Evolutionary conservation across 768 basidiomycete genomes (phyloP).

Genomic region (Melanogaster broomeanus): DNA sequence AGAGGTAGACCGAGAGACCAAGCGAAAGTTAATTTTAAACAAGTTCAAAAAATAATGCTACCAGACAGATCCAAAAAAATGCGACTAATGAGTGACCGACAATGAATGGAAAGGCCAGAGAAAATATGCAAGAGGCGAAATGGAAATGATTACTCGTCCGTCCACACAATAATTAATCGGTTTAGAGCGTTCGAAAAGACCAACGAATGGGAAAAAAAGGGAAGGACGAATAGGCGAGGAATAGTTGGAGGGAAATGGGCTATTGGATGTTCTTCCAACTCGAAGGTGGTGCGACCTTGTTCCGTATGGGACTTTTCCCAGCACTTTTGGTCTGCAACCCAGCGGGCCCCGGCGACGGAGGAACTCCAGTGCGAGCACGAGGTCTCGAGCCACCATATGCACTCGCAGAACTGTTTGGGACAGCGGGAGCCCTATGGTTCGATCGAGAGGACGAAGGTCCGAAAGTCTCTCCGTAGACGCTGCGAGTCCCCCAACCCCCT

Average conservation of each 20-base stretch:
- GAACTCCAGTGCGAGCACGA: constrained; percentile 35
- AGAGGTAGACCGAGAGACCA: background rate
- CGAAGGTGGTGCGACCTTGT: constrained; percentile 53
- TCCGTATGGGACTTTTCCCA: constrained; percentile 24
- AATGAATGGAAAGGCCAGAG: background rate
- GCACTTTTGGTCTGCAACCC: constrained; percentile 8
- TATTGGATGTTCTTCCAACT: constrained; percentile 52
- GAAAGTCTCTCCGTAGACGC: constrained; percentile 71
- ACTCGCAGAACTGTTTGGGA: constrained; percentile 16
- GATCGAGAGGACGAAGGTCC: constrained; percentile 37
- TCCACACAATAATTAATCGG: background rate
- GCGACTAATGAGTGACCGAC: constrained; percentile 6
- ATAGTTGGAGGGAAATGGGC: background rate
- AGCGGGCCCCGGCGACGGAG: constrained; percentile 20
- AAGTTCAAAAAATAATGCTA: background rate
- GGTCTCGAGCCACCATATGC: constrained; percentile 26
- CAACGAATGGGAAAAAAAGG: background rate
- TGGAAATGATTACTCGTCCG: background rate
- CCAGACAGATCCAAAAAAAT: constrained; percentile 10
- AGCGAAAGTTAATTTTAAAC: background rate
- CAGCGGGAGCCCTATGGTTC: background rate
- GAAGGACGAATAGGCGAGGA: background rate
- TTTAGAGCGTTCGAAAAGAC: background rate
- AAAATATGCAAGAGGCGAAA: background rate
- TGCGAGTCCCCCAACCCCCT: constrained; percentile 54